phyloP scores from a whole-genome alignment of 208 protist species.

The Leishmania mexicana region DNA sequence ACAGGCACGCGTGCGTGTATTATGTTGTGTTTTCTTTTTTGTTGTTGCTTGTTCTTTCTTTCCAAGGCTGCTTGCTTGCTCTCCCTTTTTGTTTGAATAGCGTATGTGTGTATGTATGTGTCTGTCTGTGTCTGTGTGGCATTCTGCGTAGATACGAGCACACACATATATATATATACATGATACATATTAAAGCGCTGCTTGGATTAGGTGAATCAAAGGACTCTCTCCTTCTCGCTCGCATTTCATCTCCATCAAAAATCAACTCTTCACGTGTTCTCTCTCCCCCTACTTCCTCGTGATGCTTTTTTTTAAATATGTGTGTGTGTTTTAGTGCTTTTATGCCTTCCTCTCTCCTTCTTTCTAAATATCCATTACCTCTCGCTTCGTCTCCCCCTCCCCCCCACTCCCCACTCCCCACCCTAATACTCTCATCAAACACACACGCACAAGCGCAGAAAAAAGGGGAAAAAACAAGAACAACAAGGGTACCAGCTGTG shows the following conservation, averaged over 20 bases:
- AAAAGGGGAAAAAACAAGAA: not conserved
- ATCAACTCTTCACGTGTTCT: not conserved
- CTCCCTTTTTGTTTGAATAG: not conserved
- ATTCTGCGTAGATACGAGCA: not conserved
- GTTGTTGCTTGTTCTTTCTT: not conserved
- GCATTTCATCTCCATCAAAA: not conserved
- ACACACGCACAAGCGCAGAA: not conserved
- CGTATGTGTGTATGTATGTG: slow-evolving; percentile 1
- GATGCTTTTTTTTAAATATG: not conserved
- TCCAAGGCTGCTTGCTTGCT: not conserved
- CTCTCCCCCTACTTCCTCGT: not conserved
- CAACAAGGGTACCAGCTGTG: not conserved
- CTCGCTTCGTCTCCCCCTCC: not conserved
- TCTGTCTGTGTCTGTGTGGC: not conserved
- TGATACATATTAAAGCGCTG: too few relatives aligned
- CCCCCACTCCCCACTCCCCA: too few relatives aligned
- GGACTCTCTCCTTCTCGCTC: not conserved
- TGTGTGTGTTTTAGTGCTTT: not conserved
- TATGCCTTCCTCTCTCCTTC: not conserved
- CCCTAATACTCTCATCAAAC: not conserved
- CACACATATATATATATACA: not conserved
- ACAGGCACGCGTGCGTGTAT: not conserved
- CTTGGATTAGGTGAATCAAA: not conserved
- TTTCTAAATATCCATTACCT: not conserved
- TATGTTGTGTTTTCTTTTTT: not conserved